Evolutionary conservation across 2,329 filamentous ascomycete species (phyloP).

Genomic region (Diaporthe vexans): DNA sequence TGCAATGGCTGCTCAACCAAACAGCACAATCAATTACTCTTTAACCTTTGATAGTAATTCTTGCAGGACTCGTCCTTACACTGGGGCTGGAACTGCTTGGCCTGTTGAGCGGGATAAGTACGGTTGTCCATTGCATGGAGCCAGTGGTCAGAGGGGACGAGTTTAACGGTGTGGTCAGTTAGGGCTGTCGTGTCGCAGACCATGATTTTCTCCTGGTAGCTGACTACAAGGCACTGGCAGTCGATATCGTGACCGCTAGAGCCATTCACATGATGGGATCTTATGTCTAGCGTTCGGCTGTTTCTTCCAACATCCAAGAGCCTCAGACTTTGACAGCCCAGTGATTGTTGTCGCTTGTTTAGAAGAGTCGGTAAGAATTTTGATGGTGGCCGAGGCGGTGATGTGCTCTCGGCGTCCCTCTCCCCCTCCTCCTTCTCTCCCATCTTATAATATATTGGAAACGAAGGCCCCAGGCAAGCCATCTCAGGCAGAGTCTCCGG

Average conservation of each 20-base stretch:
- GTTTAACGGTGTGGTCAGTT: constrained; percentile 33
- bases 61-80: constrained; percentile 21
- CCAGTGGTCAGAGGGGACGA: constrained; percentile 43
- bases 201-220: constrained; percentile 39
- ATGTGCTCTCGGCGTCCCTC: neutral
- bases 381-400: neutral
- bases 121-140: constrained; percentile 44
- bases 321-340: neutral
- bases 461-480: constrained; percentile 41
- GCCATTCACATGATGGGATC: constrained; percentile 23
- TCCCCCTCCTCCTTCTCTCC: constrained; percentile 22
- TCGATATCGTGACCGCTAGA: neutral
- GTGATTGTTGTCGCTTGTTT: neutral
- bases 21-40: neutral
- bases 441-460: constrained; percentile 41
- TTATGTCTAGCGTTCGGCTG: constrained; percentile 27
- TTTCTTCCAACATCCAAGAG: neutral
- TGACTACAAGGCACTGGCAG: constrained; percentile 39
- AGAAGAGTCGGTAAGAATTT: neutral
- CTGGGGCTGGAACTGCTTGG: neutral
- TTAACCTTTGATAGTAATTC: constrained; percentile 17
- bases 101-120: constrained; percentile 36
- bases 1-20: too few species aligned
- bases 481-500: constrained; percentile 44
- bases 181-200: constrained; percentile 38